Conservation (phyloP, 352 stramenopile genomes). For the Globisporangium canariense region DNA sequence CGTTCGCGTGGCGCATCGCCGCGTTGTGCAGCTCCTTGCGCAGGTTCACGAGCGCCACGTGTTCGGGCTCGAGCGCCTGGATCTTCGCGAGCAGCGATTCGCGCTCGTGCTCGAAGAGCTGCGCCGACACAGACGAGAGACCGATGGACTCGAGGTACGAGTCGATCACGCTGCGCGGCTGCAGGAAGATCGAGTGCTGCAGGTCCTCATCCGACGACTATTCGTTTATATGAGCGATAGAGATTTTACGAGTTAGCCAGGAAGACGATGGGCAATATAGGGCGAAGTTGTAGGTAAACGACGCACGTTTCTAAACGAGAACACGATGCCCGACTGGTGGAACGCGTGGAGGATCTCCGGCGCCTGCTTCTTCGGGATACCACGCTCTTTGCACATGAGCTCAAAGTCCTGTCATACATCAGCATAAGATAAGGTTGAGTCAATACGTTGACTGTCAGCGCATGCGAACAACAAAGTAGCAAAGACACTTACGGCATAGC, state of each 20-base stretch:
- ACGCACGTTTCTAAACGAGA: slow-evolving; percentile 71
- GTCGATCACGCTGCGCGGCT: slow-evolving; percentile 76
- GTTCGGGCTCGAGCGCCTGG: slow-evolving; percentile 59
- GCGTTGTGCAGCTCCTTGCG: slow-evolving; percentile 55
- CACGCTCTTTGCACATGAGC: slow-evolving; percentile 59
- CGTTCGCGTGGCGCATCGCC: slow-evolving; percentile 58
- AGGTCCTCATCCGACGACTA: slow-evolving; percentile 63
- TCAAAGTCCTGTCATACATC: slow-evolving; percentile 43
- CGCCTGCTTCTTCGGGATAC: slow-evolving; percentile 83
- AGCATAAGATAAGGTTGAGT: too few species aligned
- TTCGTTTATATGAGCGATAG: too few species aligned
- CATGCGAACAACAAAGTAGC: neutral
- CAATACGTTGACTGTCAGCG: too few species aligned
- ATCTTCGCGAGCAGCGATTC: slow-evolving; percentile 68
- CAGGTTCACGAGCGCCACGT: slow-evolving; percentile 62
- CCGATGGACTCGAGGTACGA: slow-evolving; percentile 76
- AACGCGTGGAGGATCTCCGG: slow-evolving; percentile 71
- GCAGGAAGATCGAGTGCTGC: slow-evolving; percentile 73
- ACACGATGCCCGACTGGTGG: slow-evolving; percentile 71
- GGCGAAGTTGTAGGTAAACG: neutral
- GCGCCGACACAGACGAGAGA: slow-evolving; percentile 59
- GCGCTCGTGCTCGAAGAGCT: slow-evolving; percentile 64
- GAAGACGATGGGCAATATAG: neutral
- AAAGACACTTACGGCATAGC: slow-evolving; percentile 30
- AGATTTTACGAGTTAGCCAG: neutral